Percentiles rank a stretch among this genome's conserved stretches.
Conservation (phyloP, 441 rosid species). For the Euphorbia celastroides region DNA sequence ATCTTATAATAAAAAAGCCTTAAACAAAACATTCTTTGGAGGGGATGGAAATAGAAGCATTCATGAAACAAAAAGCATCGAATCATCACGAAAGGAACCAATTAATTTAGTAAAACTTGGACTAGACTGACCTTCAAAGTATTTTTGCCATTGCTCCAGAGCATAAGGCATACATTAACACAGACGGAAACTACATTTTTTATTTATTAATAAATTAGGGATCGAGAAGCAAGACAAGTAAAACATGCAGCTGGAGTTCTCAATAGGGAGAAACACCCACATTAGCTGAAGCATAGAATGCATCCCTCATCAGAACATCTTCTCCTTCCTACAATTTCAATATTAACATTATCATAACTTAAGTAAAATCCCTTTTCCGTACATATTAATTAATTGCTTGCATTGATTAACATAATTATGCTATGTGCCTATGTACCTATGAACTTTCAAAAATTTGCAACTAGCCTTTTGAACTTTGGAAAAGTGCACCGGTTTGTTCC, state of each 20-base stretch:
- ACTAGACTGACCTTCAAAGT: background rate
- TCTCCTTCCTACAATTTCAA: constrained; percentile 85
- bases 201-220: background rate
- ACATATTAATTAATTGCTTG: background rate
- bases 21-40: too few species aligned
- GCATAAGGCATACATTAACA: background rate
- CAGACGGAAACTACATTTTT: background rate
- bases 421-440: too few species aligned
- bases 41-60: background rate
- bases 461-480: too few species aligned
- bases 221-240: background rate
- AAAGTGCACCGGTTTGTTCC: too few species aligned
- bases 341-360: background rate
- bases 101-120: constrained; percentile 6
- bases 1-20: too few species aligned
- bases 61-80: too few species aligned
- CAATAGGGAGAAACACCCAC: constrained; percentile 72
- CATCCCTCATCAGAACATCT: constrained; percentile 71
- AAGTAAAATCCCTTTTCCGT: background rate
- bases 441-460: too few species aligned
- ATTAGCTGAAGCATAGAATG: constrained; percentile 59
- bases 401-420: too few species aligned
- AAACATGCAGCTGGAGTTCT: background rate
- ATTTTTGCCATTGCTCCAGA: background rate
- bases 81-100: too few species aligned